phyloP scores from a whole-genome alignment of 768 basidiomycete species.

The Chalciporus chontae region DNA sequence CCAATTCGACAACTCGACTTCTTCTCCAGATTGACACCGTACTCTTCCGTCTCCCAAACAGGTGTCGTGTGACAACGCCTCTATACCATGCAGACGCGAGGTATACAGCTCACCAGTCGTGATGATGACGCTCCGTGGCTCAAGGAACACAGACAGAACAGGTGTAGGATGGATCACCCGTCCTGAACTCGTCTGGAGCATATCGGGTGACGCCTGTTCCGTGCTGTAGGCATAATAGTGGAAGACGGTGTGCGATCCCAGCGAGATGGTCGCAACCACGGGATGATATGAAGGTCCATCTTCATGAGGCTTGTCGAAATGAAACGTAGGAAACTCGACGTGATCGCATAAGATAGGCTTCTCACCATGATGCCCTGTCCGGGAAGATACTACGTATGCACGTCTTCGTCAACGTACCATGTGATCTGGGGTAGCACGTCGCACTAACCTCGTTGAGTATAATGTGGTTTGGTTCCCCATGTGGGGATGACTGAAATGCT shows the following conservation, averaged over 20 bases:
- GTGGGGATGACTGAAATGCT: conserved; percentile 59
- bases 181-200: conserved; percentile 35
- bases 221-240: conserved; percentile 69
- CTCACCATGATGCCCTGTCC: conserved; percentile 92
- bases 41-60: conserved; percentile 26
- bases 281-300: conserved; percentile 89
- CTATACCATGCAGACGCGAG: conserved; percentile 79
- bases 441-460: conserved; percentile 76
- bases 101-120: conserved; percentile 68
- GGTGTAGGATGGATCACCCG: conserved; percentile 62
- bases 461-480: conserved; percentile 79
- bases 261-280: conserved; percentile 85
- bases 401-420: conserved; percentile 12
- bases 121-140: conserved; percentile 83
- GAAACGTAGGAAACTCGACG: conserved; percentile 1
- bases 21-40: conserved; percentile 25
- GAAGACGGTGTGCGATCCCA: conserved; percentile 80
- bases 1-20: conserved; percentile 54
- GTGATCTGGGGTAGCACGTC: conserved; percentile 1
- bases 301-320: conserved; percentile 70
- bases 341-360: conserved; percentile 13
- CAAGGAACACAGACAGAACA: conserved; percentile 69
- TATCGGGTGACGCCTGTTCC: conserved; percentile 13
- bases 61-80: conserved; percentile 50
- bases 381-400: conserved; percentile 59